Conservation (phyloP, 352 stramenopile genomes). For the Globisporangium abappressorium region DNA sequence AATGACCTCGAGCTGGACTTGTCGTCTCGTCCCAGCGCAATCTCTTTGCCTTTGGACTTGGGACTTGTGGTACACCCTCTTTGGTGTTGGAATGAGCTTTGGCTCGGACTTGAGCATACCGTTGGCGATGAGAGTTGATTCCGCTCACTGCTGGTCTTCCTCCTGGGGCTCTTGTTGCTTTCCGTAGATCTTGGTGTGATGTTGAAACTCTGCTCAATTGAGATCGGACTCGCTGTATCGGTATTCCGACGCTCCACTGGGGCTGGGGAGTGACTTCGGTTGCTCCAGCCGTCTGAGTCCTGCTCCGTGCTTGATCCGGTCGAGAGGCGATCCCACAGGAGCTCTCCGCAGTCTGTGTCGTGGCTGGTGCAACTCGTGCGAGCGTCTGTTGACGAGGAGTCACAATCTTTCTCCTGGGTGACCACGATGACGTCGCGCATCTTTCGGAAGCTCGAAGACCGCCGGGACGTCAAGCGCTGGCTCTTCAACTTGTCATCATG, state of each 20-base stretch:
- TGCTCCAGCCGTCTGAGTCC: conserved; percentile 21
- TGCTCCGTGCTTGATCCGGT: conserved; percentile 33
- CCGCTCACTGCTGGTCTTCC: background rate
- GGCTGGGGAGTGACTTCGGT: conserved; percentile 18
- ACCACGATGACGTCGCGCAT: conserved; percentile 2
- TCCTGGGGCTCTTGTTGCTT: conserved; percentile 13
- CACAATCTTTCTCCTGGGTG: conserved; percentile 21
- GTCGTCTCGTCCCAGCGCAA: background rate
- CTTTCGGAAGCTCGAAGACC: conserved; percentile 12
- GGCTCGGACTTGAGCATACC: background rate
- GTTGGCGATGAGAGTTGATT: background rate
- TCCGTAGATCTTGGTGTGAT: background rate
- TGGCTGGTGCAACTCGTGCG: conserved; percentile 46
- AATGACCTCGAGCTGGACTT: conserved; percentile 3
- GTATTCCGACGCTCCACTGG: conserved; percentile 1
- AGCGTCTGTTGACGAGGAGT: conserved; percentile 27
- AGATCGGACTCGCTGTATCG: background rate
- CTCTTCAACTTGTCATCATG: background rate
- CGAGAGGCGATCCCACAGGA: conserved; percentile 43
- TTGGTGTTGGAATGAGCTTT: conserved; percentile 1
- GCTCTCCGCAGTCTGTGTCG: conserved; percentile 21
- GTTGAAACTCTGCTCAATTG: background rate
- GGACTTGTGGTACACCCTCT: conserved; percentile 11
- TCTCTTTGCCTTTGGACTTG: conserved; percentile 3
- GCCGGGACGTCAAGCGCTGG: conserved; percentile 1